These are phyloP conservation scores for Pichia manshurica DNA, from an alignment of 805 yeast genomes.

Conservation along the genomic window DNA sequence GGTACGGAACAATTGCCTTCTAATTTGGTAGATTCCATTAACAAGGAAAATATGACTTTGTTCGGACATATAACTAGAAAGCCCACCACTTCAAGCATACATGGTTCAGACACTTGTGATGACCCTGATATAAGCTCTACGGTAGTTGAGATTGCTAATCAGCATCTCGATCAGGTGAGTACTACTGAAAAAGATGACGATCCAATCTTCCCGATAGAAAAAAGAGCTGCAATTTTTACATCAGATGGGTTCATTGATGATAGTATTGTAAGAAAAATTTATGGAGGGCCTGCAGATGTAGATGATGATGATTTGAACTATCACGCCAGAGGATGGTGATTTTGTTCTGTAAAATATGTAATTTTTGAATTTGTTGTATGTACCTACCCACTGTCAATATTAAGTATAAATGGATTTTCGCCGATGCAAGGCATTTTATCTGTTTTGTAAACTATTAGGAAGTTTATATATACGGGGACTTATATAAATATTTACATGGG, in stretches of 20 bases:
- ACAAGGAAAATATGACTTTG: conserved; percentile 25
- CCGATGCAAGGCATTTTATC: background rate
- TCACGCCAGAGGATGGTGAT: conserved; percentile 39
- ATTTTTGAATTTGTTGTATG: too few species aligned
- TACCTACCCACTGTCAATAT: background rate
- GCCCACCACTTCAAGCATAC: background rate
- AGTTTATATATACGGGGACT: too few species aligned
- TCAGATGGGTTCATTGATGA: conserved; percentile 19
- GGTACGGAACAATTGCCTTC: conserved; percentile 25
- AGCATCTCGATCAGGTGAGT: background rate
- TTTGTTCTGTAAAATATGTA: too few species aligned
- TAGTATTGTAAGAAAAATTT: background rate
- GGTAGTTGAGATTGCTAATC: background rate
- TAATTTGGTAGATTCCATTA: conserved; percentile 26
- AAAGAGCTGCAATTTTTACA: conserved; percentile 3
- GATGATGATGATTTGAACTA: conserved; percentile 34
- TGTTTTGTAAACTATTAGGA: too few species aligned
- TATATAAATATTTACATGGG: conserved; percentile 1
- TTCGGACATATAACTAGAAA: background rate
- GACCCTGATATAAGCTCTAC: background rate
- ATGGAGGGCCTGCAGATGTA: conserved; percentile 12
- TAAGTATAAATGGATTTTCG: background rate
- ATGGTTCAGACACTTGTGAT: background rate
- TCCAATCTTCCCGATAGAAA: background rate
- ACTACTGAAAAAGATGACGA: background rate